Conservation (phyloP, 148 eudicot genomes). For the Fallopia convolvulus region DNA sequence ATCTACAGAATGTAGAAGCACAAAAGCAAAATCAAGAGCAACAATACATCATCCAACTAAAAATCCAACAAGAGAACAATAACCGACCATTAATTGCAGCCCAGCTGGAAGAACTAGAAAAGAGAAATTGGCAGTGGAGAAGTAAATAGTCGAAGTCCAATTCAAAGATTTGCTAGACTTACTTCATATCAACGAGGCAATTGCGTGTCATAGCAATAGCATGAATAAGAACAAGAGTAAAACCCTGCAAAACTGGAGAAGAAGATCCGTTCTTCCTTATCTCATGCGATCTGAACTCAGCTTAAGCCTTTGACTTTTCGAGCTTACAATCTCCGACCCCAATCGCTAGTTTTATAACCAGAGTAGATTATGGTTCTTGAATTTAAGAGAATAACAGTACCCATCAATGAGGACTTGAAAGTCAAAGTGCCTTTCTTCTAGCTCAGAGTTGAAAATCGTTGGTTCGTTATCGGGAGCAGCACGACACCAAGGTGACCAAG, state of each 20-base stretch:
- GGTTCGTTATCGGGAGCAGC: slow-evolving; percentile 6
- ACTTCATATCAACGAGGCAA: background rate
- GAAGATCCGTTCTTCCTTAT: background rate
- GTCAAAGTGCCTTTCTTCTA: background rate
- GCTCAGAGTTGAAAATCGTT: background rate
- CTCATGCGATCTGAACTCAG: background rate
- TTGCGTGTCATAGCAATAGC: background rate
- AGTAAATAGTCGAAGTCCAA: background rate
- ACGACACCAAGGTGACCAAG: background rate
- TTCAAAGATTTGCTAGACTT: background rate
- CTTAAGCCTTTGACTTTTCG: slow-evolving; percentile 6
- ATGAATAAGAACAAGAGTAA: background rate
- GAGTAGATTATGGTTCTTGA: background rate
- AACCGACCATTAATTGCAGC: background rate
- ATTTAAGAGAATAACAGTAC: background rate
- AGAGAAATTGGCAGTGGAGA: background rate
- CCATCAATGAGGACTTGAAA: background rate
- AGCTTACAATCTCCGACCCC: background rate
- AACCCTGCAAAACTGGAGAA: background rate
- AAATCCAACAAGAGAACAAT: background rate
- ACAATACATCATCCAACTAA: background rate
- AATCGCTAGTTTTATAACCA: background rate
- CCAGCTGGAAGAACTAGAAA: background rate
- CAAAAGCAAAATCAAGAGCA: background rate
- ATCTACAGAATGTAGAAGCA: background rate